Base-by-base conservation (phyloP, 108 stramenopile species). In the Parmales sp. region DNA sequence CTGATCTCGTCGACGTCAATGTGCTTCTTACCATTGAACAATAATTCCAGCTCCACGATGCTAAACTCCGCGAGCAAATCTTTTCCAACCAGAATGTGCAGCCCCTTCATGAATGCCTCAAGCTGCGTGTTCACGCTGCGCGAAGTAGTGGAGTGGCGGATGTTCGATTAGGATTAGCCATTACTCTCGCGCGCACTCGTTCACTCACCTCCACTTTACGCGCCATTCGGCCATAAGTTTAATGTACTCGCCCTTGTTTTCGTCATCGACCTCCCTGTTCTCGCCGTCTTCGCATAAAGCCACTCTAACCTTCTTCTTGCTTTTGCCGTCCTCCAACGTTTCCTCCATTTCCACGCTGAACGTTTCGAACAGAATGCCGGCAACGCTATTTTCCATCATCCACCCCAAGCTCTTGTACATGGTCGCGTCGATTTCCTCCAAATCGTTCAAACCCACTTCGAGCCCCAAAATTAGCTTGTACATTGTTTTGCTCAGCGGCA, bases 181-280 rank as follows among this genome's bases (percentile, higher is more conserved):
- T n/a, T n/a, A n/a, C n/a, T n/a, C n/a, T n/a, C n/a, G n/a, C n/a
- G n/a, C n/a, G n/a, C n/a, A n/a, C n/a, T n/a, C n/a, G n/a, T 43
- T 48, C 41, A 26, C 31, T 18, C 73, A 28, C 1, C 73, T 72
- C 0, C 16, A 54, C 11, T 69, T 67, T 5, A 75, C 39, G 48
- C 70, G 48, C 41, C 73, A 54, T 8, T 43, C 41, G 13, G 69
- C 72, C 67, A 74, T 71, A 8, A 41, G n/a, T 22, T 70, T 29
- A 3, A 80, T 77, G 64, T 73, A 80, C 37, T 78, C 69, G 25
- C 13, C 34, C 49, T 80, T 82, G 65, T 82, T 82, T 11, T 38
- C 64, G 23, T 80, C 81, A 25, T 49, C 73, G 1, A 82, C 81
- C 1, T 67, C 67, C 0, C 74, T 77, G 38, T 68, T 22, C 50